A percentile compares a stretch with the other conserved stretches of the same genome.
Evolutionary conservation across 805 yeast species (phyloP).

Genomic region (Wickerhamiella alocasiicola): DNA sequence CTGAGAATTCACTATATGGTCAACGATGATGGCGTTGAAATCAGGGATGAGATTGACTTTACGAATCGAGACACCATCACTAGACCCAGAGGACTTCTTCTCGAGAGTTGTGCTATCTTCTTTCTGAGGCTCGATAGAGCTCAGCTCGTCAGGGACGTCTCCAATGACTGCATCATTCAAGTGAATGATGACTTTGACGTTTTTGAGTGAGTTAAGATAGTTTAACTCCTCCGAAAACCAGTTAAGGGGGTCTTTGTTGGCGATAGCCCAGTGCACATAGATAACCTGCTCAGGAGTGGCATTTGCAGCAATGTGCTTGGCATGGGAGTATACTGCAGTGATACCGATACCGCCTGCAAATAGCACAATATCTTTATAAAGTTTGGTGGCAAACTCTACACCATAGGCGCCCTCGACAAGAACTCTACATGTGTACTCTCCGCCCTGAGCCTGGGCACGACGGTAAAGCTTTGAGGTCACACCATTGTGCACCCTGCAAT

Average conservation of each 20-base stretch:
- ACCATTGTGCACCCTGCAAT: constrained; percentile 36
- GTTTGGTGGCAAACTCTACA: constrained; percentile 26
- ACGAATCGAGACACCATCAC: not conserved
- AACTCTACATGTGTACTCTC: constrained; percentile 24
- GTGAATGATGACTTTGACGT: constrained; percentile 14
- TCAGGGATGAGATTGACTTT: constrained; percentile 26
- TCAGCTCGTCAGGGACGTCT: too few relatives aligned
- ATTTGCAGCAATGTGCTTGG: constrained; percentile 24
- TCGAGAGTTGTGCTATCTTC: too few relatives aligned
- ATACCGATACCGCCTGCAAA: too few relatives aligned
- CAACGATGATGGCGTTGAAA: constrained; percentile 29
- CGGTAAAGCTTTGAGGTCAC: constrained; percentile 32
- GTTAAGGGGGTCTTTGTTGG: constrained; percentile 37
- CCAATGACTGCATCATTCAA: constrained; percentile 2
- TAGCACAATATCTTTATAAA: constrained; percentile 31
- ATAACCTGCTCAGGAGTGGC: constrained; percentile 12
- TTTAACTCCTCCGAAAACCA: constrained; percentile 38
- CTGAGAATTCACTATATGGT: constrained; percentile 28
- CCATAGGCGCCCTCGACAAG: constrained; percentile 59
- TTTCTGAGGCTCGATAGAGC: too few relatives aligned
- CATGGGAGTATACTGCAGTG: constrained; percentile 41
- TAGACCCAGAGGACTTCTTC: not conserved
- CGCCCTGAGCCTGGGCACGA: constrained; percentile 29
- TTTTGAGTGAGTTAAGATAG: constrained; percentile 18
- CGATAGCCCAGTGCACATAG: constrained; percentile 51